Base-by-base conservation (phyloP, 768 basidiomycete species). In the Leucosporidium scottii region DNA sequence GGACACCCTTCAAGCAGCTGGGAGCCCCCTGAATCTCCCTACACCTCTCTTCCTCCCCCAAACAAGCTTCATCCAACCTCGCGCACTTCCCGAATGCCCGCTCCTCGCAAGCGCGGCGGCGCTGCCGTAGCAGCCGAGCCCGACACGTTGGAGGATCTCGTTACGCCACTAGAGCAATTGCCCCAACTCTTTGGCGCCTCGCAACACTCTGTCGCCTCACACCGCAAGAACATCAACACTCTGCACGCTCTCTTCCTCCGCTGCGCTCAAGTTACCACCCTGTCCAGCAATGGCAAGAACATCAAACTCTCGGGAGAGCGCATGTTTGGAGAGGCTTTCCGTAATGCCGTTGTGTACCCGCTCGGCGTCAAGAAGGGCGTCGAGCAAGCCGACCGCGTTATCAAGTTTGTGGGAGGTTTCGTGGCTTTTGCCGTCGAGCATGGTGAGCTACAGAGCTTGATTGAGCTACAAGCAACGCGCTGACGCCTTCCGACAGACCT, bases 221-320 rank as follows among this genome's bases (percentile, higher is more conserved):
- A 97, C 78, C 86, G 87, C 69, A 96, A 96, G 82, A 94, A 96
- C 79, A 81, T 87, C 60, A 86, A 91, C 51, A 85, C 86, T 0
- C 83, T 96, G 4, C 82, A 90, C 81, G 91, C 91, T 77, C 78
- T 93, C 51, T 91, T 93, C 65, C 64, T 79, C 6, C 82, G 87
- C 62, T 87, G 86, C 15, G 85, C 86, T 1, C 73, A 79, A 20
- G 79, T 82, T 71, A 84, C 80, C 3, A 82, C 86, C 68, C 23
- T 53, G 3, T 61, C 64, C 13, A 57, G 62, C 7, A 68, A 71
- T 44, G 69, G 69, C 31, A 68, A 73, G 10, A 67, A 75, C 28
- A 64, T 80, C 4, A 87, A 84, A 73, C 82, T 89, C 23, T 81
- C 82, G 1, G 94, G 93, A 10, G 93, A 94, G 78, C 83, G 82